Base-by-base conservation (phyloP, 192 early-diverging fungal genomes). In the Backusella tarrabulga region DNA sequence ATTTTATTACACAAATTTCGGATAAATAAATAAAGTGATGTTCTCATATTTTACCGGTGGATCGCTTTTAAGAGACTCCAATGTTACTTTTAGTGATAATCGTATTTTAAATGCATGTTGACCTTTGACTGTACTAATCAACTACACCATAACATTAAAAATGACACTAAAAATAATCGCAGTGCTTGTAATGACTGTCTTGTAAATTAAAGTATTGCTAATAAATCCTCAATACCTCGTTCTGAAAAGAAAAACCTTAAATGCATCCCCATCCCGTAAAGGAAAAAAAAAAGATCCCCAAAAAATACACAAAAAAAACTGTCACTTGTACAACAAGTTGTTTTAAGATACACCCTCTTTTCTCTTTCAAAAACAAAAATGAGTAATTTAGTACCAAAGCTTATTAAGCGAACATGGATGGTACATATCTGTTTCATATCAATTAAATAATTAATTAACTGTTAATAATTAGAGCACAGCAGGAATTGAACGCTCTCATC, bases 401-500 rank as follows among this genome's bases (percentile, higher is more conserved):
- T 63, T 63, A 63, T 63, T 29, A 63, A 63, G 23, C 56, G 56
- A 29, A 63, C 56, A 29, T 63, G 56, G 56, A 63, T 63, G 56
- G 36, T 70, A 32, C 4, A 29, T 77, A 71, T 69, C 34, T n/a
- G 9, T 69, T 26, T 44, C 12, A 4, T 44, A 44, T 63, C 56
- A 63, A 63, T 63, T 26, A 26, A 63, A 26, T 12, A 29, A 26
- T 29, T 63, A 29, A 11, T 35, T 69, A 29, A 63, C 29, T 12
- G 7, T 29, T 29, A 8, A 70, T 52, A 38, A 46, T 36, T 70
- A 81, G 80, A 77, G 76, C 26, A 81, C 80, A 35, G 80, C 80
- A 34, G 80, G 80, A 26, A 81, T 81, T 66, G 80, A 81, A 44
- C 71, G 76, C 15, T 69, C 72, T 21, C 80, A 81, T 71, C 76